Percentiles rank a stretch among this genome's conserved stretches.
Evolutionary conservation across 2,329 filamentous ascomycete genomes (phyloP).

Genomic region (Cytospora schulzeri): DNA sequence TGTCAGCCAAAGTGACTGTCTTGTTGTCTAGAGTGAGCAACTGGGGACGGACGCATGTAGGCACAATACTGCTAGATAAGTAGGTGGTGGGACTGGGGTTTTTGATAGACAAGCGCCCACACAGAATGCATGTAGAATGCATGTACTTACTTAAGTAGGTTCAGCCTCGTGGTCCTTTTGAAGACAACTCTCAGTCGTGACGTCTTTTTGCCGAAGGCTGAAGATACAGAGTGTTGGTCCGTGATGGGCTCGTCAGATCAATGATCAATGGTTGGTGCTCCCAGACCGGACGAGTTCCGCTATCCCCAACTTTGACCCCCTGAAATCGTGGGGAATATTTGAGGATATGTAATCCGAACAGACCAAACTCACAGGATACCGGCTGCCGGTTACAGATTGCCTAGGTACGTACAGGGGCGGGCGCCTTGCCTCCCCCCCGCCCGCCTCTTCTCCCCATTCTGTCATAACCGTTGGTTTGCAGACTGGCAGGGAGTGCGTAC

Average conservation of each 20-base stretch:
- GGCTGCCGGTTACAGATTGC: no score
- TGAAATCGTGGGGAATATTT: neutral
- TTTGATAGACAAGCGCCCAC: neutral
- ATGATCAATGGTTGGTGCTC: neutral
- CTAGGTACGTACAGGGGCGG: neutral
- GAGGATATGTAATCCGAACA: constrained; percentile 1
- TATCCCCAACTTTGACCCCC: constrained; percentile 12
- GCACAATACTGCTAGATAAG: neutral
- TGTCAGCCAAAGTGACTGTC: no score
- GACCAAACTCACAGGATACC: neutral
- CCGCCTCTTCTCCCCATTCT: neutral
- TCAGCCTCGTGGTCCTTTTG: neutral
- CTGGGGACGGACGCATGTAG: neutral
- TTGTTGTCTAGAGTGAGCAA: no score
- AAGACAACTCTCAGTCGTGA: no score
- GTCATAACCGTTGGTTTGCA: neutral
- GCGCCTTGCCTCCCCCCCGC: no score
- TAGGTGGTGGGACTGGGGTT: no score
- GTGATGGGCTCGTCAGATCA: no score
- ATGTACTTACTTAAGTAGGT: neutral
- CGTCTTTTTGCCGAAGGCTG: neutral
- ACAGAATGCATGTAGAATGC: neutral
- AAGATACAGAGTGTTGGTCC: neutral
- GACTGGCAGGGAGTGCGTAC: no score
- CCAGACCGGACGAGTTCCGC: neutral